Evolutionary conservation across 495 filamentous ascomycete species (phyloP).

Genomic region (Venustampulla echinocandica): DNA sequence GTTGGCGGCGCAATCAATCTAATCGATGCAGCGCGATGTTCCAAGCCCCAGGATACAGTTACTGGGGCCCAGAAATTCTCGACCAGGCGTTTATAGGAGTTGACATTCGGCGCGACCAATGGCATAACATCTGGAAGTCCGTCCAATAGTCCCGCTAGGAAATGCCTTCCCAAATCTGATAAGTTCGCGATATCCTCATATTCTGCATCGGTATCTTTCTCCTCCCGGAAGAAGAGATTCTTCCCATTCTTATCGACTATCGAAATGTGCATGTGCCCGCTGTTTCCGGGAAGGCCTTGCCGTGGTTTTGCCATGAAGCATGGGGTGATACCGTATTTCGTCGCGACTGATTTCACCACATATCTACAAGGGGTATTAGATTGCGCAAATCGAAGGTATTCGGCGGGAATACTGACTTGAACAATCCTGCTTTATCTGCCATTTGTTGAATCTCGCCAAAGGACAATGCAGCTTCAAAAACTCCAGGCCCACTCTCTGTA

Average conservation of each 20-base stretch:
- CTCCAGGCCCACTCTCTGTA: constrained; percentile 90
- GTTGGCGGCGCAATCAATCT: constrained; percentile 84
- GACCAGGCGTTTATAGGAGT: constrained; percentile 93
- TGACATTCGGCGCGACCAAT: constrained; percentile 84
- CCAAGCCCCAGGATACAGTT: constrained; percentile 92
- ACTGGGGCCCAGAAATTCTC: constrained; percentile 99
- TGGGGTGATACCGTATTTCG: constrained; percentile 81
- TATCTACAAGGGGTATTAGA: constrained; percentile 41
- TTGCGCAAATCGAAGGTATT: background rate
- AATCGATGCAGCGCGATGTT: constrained; percentile 88
- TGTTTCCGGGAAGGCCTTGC: constrained; percentile 83
- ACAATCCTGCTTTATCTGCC: constrained; percentile 84
- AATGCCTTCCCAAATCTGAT: constrained; percentile 84
- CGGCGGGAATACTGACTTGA: constrained; percentile 56
- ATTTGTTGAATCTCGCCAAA: constrained; percentile 76
- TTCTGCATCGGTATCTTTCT: constrained; percentile 55
- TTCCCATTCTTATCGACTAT: constrained; percentile 58
- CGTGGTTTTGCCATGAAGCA: constrained; percentile 99
- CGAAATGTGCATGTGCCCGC: constrained; percentile 90
- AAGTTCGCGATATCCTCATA: constrained; percentile 71
- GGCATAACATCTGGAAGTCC: constrained; percentile 95
- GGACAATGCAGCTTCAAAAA: constrained; percentile 90
- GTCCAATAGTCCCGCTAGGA: constrained; percentile 81
- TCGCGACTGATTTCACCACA: constrained; percentile 76
- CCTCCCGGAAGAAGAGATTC: constrained; percentile 72